A percentile compares a stretch with the other conserved stretches of the same genome.
Conservation (phyloP, 2,329 filamentous ascomycete species). For the Phialocephala subalpina region DNA sequence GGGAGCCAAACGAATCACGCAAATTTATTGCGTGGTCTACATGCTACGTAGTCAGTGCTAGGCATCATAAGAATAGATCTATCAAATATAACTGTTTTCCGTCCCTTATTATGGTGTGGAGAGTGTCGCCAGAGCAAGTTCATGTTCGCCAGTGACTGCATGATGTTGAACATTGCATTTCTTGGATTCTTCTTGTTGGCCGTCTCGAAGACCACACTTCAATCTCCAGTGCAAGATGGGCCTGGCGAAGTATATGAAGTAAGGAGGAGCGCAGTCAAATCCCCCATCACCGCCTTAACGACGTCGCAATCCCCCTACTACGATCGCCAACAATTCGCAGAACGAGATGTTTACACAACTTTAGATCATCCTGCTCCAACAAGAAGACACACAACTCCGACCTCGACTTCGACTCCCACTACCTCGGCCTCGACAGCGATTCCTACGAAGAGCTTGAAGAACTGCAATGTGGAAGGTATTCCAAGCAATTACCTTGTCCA, state of each 20-base stretch:
- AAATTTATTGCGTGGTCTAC: conserved; percentile 1
- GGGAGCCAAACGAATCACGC: neutral
- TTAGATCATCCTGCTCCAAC: neutral
- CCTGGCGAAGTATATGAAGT: neutral
- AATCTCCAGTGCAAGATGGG: neutral
- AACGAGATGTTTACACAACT: neutral
- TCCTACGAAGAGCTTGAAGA: conserved; percentile 26
- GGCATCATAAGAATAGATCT: conserved; percentile 3
- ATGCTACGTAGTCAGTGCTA: neutral
- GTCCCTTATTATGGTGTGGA: neutral
- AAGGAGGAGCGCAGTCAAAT: neutral
- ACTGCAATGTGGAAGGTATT: conserved; percentile 27
- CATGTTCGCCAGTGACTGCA: conserved; percentile 2
- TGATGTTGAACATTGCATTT: conserved; percentile 4
- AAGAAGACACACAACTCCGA: neutral
- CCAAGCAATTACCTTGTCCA: conserved; percentile 17
- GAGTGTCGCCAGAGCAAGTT: neutral
- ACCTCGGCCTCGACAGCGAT: conserved; percentile 12
- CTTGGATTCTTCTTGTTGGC: neutral
- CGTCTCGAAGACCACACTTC: neutral
- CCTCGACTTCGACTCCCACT: neutral
- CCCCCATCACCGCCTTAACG: conserved; percentile 1
- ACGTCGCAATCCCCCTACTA: neutral
- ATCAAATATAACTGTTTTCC: neutral
- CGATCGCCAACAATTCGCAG: neutral